A percentile compares a stretch with the other conserved stretches of the same genome.
Evolutionary conservation across 208 protist genomes (phyloP).

Genomic region (Acanthamoeba healyi): DNA sequence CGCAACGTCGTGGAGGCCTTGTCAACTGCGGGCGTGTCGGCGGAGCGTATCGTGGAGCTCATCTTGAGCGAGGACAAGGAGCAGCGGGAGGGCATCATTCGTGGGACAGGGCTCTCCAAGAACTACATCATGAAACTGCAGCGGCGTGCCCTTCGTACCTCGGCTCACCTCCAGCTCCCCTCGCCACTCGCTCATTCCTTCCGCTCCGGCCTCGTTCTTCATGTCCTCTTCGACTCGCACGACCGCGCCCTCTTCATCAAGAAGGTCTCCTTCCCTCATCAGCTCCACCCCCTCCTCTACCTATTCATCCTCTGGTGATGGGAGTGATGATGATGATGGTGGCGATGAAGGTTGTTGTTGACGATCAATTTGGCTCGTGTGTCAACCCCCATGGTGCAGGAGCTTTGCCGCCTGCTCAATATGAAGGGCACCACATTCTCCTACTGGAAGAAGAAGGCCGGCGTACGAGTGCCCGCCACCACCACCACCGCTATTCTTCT

Average conservation of each 20-base stretch:
- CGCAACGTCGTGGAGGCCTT: slow-evolving; percentile 2
- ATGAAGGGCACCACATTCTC: slow-evolving; percentile 67
- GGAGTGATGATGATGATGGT: no score
- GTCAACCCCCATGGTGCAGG: not conserved
- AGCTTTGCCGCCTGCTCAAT: slow-evolving; percentile 29
- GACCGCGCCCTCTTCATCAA: slow-evolving; percentile 26
- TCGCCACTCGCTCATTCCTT: not conserved
- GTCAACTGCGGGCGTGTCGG: slow-evolving; percentile 13
- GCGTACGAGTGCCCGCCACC: no score
- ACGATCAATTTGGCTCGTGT: no score
- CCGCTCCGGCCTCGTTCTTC: not conserved
- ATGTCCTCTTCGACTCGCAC: slow-evolving; percentile 56
- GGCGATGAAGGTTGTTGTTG: no score
- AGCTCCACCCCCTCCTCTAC: no score
- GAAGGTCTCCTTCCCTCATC: no score
- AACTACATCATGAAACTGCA: slow-evolving; percentile 61
- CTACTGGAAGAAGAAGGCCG: slow-evolving; percentile 69
- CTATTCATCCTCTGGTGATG: no score
- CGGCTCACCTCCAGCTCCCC: slow-evolving; percentile 10
- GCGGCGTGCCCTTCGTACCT: not conserved
- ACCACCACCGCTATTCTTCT: no score
- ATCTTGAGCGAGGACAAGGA: slow-evolving; percentile 20
- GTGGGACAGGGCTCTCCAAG: slow-evolving; percentile 21
- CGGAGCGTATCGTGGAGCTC: slow-evolving; percentile 24
- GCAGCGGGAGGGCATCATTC: slow-evolving; percentile 1